Evolutionary conservation across 164 flowering plant species (phyloP).

Genomic region (Vitis rupestris): DNA sequence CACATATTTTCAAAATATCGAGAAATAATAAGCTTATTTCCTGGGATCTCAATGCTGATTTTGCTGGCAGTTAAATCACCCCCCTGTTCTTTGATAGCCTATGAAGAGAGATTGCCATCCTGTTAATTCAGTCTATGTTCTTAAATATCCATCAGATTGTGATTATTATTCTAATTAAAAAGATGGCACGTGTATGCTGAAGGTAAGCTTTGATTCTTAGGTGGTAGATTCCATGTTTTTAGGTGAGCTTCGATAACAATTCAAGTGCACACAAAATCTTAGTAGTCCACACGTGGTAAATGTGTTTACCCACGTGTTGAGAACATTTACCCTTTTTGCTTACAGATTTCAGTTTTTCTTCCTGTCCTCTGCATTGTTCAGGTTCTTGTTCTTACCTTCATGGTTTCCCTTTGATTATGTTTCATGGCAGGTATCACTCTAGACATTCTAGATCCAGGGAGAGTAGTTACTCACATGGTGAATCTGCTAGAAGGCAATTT

Average conservation of each 20-base stretch:
- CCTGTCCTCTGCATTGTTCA: not conserved
- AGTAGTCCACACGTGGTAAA: too few species aligned
- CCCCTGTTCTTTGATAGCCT: too few species aligned
- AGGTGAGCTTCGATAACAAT: not conserved
- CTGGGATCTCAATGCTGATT: too few species aligned
- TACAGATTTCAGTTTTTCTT: not conserved
- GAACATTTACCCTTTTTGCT: not conserved
- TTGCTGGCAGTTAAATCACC: not conserved
- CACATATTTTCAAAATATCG: too few species aligned
- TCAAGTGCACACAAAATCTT: too few species aligned
- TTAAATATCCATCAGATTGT: too few species aligned
- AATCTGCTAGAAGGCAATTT: constrained; percentile 22
- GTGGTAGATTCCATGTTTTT: not conserved
- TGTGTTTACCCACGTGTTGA: too few species aligned
- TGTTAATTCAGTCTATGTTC: too few species aligned
- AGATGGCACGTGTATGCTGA: too few species aligned
- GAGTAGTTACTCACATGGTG: constrained; percentile 12
- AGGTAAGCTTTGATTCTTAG: not conserved
- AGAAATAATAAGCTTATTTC: too few species aligned
- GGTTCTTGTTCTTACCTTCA: not conserved
- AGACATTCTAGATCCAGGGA: constrained; percentile 50
- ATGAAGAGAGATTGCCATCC: not conserved
- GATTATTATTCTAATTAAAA: too few species aligned
- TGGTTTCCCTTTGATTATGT: constrained; percentile 1
- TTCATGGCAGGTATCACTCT: constrained; percentile 34